Evolutionary conservation across 2,329 filamentous ascomycete genomes (phyloP).

Genomic region (Ilyonectria mors-panacis): DNA sequence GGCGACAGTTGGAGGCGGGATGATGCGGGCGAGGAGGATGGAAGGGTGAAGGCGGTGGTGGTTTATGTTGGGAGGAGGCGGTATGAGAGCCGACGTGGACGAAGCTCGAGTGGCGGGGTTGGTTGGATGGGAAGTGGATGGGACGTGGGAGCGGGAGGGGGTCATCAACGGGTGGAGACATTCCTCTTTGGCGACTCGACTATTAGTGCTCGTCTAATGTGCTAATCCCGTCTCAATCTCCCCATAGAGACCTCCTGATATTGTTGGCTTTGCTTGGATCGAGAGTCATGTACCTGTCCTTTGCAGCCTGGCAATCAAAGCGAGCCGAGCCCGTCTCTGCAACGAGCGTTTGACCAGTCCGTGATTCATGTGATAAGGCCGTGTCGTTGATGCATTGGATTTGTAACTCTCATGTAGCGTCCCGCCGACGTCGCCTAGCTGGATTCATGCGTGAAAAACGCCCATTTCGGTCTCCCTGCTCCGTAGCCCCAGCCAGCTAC

Average conservation of each 20-base stretch:
- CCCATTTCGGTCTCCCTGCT: slow-evolving; percentile 1
- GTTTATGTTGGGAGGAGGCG: slow-evolving; percentile 37
- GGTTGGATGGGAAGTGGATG: slow-evolving; percentile 8
- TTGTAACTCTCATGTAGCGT: slow-evolving; percentile 32
- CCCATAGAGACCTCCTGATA: not conserved
- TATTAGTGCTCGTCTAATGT: slow-evolving; percentile 9
- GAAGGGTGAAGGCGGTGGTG: slow-evolving; percentile 21
- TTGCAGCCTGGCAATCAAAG: not conserved
- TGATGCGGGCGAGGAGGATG: slow-evolving; percentile 24
- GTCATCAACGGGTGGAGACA: slow-evolving; percentile 19
- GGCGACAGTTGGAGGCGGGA: slow-evolving; percentile 33
- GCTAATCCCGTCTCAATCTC: not conserved
- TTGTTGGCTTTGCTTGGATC: not conserved
- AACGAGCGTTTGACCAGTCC: not conserved
- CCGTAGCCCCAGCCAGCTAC: not conserved
- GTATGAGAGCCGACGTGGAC: slow-evolving; percentile 28
- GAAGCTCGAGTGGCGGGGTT: slow-evolving; percentile 42
- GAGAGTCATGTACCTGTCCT: not conserved
- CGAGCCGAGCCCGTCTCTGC: not conserved
- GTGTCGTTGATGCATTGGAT: slow-evolving; percentile 21
- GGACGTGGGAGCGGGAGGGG: slow-evolving; percentile 16
- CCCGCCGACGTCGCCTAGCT: slow-evolving; percentile 13
- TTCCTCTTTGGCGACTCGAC: slow-evolving; percentile 3
- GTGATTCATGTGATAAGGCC: slow-evolving; percentile 24
- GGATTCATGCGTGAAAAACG: not conserved